phyloP scores from a whole-genome alignment of 164 flowering plant species.

The Vitis rupestris region DNA sequence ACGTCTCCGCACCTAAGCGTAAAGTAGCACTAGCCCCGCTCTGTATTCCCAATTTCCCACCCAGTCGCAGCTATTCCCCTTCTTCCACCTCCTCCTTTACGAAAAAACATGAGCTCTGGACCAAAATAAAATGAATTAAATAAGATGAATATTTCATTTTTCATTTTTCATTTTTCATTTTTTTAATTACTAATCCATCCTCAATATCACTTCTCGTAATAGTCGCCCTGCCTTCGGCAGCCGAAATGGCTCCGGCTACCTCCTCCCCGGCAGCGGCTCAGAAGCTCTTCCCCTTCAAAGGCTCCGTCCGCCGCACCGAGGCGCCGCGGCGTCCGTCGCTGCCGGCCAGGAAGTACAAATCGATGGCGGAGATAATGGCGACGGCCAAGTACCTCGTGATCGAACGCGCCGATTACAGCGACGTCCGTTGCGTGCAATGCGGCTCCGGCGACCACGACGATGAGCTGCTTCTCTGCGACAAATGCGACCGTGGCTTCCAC shows the following conservation, averaged over 20 bases:
- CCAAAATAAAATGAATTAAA: too few relatives aligned
- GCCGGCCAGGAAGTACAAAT: constrained; percentile 37
- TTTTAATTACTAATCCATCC: neutral
- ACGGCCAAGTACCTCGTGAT: constrained; percentile 30
- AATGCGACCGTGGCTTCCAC: constrained; percentile 64
- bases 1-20: constrained; percentile 1
- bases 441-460: constrained; percentile 48
- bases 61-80: neutral
- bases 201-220: neutral
- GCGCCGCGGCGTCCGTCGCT: constrained; percentile 22
- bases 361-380: constrained; percentile 51
- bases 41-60: neutral
- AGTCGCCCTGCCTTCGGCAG: neutral
- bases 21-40: neutral
- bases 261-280: constrained; percentile 17
- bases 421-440: constrained; percentile 52
- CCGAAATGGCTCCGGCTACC: constrained; percentile 27
- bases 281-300: constrained; percentile 13
- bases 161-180: neutral
- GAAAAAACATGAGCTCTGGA: too few relatives aligned
- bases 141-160: neutral
- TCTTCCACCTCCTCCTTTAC: neutral
- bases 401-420: constrained; percentile 22
- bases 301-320: constrained; percentile 29
- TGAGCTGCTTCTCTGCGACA: constrained; percentile 65